Base-by-base conservation (phyloP, 202 grass and related monocot species). In the Alloteropsis angusta region DNA sequence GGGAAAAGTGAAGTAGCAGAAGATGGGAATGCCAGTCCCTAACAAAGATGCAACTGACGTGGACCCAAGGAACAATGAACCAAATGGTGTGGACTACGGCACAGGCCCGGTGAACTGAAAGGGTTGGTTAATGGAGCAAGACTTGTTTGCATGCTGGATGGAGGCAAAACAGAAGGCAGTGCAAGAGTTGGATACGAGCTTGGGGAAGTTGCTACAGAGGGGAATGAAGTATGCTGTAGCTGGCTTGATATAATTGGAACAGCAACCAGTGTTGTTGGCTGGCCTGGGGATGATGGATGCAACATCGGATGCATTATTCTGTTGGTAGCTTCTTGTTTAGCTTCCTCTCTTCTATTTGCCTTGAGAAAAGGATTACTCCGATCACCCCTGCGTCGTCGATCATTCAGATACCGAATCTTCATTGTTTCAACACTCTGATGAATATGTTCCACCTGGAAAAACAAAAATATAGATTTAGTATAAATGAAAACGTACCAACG, bases 351-450 rank as follows among this genome's bases (percentile, higher is more conserved):
- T 83, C 65, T 93, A 71, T 82, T 77, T 43, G 95, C 91, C 61
- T 97, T 72, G 42, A 66, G 35, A 90, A 92, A 94, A 61, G 95
- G 91, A 90, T 97, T 84, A 32, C 80, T 88, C 52, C 58, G 57
- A 72, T 90, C 60, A 79, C 87, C 89, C 59, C 60, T 65, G 21
- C 76, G 38, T 1, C 75, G 71, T 58, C 71, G 75, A 68, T 76
- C 71, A 72, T 84, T 79, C 17, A 92, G 61, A 88, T 94, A 87
- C 35, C 78, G 68, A 45, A 30, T 82, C 77, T 89, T 88, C 84
- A 84, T 68, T 56, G 78, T 86, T 80, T 94, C 91, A 73, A 88
- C 84, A 85, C 81, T 72, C 42, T 94, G 91, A 75, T 94, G 91
- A 84, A 90, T 82, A 83, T 83, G 86, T 83, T 94, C 95, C 64